Percentiles rank a stretch among this genome's conserved stretches.
Conservation (phyloP, 116 monocot species). For the Posidonia oceanica region DNA sequence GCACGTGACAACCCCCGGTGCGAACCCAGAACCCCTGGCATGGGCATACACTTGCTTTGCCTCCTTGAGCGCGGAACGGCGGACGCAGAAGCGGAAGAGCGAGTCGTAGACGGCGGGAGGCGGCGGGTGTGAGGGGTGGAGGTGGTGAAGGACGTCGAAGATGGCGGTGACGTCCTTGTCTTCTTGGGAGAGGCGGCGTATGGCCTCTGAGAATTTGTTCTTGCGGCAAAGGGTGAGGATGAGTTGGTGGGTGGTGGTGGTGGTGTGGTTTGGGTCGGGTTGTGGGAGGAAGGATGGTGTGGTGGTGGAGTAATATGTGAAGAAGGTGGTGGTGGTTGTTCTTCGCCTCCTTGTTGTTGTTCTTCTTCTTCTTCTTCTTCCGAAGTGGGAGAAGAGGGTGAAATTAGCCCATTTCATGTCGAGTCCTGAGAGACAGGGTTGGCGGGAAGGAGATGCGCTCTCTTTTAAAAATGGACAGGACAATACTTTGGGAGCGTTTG, state of each 20-base stretch:
- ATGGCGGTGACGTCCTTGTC: background rate
- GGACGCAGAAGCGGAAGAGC: conserved; percentile 17
- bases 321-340: background rate
- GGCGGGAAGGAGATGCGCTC: too few relatives aligned
- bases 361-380: background rate
- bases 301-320: background rate
- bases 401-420: too few relatives aligned
- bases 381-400: too few relatives aligned
- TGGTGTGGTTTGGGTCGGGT: background rate
- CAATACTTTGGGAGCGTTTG: too few relatives aligned
- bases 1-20: background rate
- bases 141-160: background rate
- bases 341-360: background rate
- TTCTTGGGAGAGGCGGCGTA: background rate
- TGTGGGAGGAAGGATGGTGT: conserved; percentile 6
- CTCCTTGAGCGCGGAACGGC: conserved; percentile 7
- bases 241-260: background rate
- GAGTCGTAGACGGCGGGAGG: conserved; percentile 2
- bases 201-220: conserved; percentile 3
- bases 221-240: conserved; percentile 4
- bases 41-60: conserved; percentile 3
- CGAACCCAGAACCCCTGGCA: conserved; percentile 7
- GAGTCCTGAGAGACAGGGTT: too few relatives aligned
- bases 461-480: too few relatives aligned
- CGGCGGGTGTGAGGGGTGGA: background rate